These are phyloP conservation scores for Trichoderma asperellum DNA, from an alignment of 2,329 filamentous ascomycete genomes.

Conservation along the genomic window DNA sequence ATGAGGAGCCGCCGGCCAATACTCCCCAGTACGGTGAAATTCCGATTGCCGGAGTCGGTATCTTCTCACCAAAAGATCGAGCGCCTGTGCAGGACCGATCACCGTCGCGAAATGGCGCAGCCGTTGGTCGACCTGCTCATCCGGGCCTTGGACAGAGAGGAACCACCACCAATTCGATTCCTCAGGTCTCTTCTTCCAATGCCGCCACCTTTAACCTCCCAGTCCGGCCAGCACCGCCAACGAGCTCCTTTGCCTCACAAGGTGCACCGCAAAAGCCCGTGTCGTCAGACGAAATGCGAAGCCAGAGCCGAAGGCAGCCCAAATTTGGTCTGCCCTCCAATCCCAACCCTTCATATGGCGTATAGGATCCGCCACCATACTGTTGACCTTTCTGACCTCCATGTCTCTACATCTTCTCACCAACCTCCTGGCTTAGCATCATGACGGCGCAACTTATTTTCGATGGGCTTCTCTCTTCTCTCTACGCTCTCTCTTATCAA, in stretches of 20 bases:
- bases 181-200: conserved; percentile 53
- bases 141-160: conserved; percentile 59
- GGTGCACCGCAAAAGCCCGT: conserved; percentile 62
- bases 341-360: conserved; percentile 46
- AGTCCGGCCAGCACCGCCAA: conserved; percentile 64
- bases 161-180: conserved; percentile 57
- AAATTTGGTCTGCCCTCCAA: conserved; percentile 56
- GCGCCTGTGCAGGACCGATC: conserved; percentile 54
- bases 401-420: conserved; percentile 3
- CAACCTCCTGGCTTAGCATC: conserved; percentile 40
- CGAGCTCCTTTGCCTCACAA: conserved; percentile 56
- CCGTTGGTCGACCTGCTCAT: conserved; percentile 52
- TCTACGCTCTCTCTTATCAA: neutral
- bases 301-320: conserved; percentile 58
- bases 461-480: conserved; percentile 30
- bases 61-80: conserved; percentile 59
- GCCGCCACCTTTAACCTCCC: conserved; percentile 64
- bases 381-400: conserved; percentile 6
- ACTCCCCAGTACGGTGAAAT: conserved; percentile 76
- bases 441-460: conserved; percentile 39
- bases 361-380: conserved; percentile 33
- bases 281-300: conserved; percentile 56
- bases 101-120: conserved; percentile 55
- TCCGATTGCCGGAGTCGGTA: conserved; percentile 62
- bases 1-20: conserved; percentile 51